phyloP scores from a whole-genome alignment of 1,284 basidiomycete genomes.

The Malassezia pachydermatis region DNA sequence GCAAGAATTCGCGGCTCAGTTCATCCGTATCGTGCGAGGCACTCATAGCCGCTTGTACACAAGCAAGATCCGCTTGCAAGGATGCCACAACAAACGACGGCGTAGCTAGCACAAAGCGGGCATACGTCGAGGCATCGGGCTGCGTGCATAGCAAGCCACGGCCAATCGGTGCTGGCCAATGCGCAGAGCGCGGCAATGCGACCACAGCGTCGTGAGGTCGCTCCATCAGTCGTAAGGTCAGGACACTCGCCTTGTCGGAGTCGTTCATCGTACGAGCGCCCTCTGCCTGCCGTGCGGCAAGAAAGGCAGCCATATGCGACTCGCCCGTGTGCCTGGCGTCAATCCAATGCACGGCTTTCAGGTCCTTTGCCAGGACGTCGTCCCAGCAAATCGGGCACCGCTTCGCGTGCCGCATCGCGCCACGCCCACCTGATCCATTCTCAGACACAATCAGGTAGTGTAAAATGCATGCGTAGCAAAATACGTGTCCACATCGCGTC shows the following conservation, averaged over 20 bases:
- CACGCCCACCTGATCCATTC: slow-evolving; percentile 11
- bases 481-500: slow-evolving; percentile 92
- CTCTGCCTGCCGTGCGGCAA: slow-evolving; percentile 17
- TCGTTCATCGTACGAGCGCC: slow-evolving; percentile 11
- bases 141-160: slow-evolving; percentile 48
- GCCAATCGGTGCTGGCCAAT: slow-evolving; percentile 60
- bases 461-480: slow-evolving; percentile 47
- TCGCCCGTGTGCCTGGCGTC: slow-evolving; percentile 35
- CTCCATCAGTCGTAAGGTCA: slow-evolving; percentile 73
- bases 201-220: slow-evolving; percentile 87
- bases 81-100: slow-evolving; percentile 63
- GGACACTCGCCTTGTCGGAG: slow-evolving; percentile 52
- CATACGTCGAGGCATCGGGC: slow-evolving; percentile 76
- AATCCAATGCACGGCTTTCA: slow-evolving; percentile 70
- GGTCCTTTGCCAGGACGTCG: slow-evolving; percentile 75
- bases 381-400: slow-evolving; percentile 90
- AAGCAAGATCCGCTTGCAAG: slow-evolving; percentile 64
- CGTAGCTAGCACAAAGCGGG: slow-evolving; percentile 92
- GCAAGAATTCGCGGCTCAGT: slow-evolving; percentile 68
- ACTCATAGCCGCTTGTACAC: slow-evolving; percentile 57
- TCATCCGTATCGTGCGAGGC: slow-evolving; percentile 58
- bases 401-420: slow-evolving; percentile 14
- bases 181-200: slow-evolving; percentile 78
- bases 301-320: slow-evolving; percentile 20
- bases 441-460: slow-evolving; percentile 61